phyloP scores from a whole-genome alignment of 1,284 basidiomycete species.

The Limonomyces culmigenus region DNA sequence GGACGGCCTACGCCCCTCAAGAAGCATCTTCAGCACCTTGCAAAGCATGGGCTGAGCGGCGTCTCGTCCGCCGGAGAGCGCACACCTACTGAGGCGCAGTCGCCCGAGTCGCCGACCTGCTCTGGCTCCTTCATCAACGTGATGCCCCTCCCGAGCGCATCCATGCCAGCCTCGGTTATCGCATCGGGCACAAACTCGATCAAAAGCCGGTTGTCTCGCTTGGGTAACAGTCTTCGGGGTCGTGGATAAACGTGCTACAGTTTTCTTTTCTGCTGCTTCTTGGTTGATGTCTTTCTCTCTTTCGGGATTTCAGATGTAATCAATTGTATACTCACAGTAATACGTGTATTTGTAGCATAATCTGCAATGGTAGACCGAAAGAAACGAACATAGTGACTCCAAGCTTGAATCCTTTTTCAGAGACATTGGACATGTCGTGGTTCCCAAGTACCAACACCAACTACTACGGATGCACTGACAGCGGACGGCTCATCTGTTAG shows the following conservation, averaged over 20 bases:
- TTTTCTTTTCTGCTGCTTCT: constrained; percentile 2
- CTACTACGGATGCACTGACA: too few relatives aligned
- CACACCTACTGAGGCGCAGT: constrained; percentile 37
- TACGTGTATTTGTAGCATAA: not conserved
- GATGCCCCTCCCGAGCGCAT: constrained; percentile 14
- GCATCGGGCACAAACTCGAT: constrained; percentile 22
- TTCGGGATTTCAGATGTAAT: not conserved
- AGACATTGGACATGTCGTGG: not conserved
- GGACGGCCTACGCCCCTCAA: constrained; percentile 58
- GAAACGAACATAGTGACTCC: not conserved
- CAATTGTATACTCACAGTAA: not conserved
- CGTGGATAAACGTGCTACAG: constrained; percentile 25
- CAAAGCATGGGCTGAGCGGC: constrained; percentile 64
- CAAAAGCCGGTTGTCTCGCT: constrained; percentile 42
- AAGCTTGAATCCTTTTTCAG: not conserved
- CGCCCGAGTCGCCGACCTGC: constrained; percentile 40
- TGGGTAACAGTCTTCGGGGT: constrained; percentile 56
- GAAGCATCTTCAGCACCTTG: constrained; percentile 57
- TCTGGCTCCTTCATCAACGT: constrained; percentile 57
- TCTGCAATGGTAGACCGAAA: not conserved
- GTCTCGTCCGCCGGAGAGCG: constrained; percentile 56
- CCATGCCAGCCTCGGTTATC: constrained; percentile 16
- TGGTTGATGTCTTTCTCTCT: not conserved
- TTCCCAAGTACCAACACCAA: constrained; percentile 33
- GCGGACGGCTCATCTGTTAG: not conserved